Evolutionary conservation across 2,329 filamentous ascomycete species (phyloP).

Genomic region (Sarocladiaceae sp.): DNA sequence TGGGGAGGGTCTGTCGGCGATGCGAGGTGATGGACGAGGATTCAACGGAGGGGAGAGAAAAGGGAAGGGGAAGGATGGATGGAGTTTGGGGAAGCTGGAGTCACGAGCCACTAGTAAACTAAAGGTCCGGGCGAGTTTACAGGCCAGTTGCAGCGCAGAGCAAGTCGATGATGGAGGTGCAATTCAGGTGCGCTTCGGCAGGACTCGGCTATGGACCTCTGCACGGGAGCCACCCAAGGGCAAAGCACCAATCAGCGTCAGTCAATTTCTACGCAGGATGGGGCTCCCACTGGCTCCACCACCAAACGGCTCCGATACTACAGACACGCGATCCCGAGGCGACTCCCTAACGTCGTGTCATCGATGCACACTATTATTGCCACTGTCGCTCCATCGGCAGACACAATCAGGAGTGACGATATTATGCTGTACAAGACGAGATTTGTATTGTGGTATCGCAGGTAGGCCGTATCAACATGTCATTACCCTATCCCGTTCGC

Average conservation of each 20-base stretch:
- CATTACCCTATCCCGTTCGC: too few species aligned
- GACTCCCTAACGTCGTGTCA: constrained; percentile 1
- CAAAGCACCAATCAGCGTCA: background rate
- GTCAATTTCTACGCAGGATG: constrained; percentile 8
- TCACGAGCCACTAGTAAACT: constrained; percentile 3
- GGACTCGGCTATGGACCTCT: constrained; percentile 8
- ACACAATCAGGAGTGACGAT: too few species aligned
- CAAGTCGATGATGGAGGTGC: constrained; percentile 6
- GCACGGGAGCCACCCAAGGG: background rate
- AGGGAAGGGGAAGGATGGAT: constrained; percentile 7
- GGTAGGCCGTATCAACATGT: too few species aligned
- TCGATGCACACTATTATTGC: too few species aligned
- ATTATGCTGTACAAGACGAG: too few species aligned
- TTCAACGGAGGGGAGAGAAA: constrained; percentile 9
- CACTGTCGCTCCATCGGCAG: too few species aligned
- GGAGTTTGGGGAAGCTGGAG: constrained; percentile 9
- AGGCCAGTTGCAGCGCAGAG: background rate
- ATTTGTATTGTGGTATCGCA: background rate
- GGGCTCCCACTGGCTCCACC: background rate
- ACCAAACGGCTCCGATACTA: constrained; percentile 1
- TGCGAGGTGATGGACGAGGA: constrained; percentile 9
- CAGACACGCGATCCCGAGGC: constrained; percentile 3
- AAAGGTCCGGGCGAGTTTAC: background rate
- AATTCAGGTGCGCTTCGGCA: constrained; percentile 7
- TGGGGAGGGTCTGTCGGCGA: too few species aligned